Evolutionary conservation across 768 basidiomycete species (phyloP).

Genomic region (Naganishia kalamii): DNA sequence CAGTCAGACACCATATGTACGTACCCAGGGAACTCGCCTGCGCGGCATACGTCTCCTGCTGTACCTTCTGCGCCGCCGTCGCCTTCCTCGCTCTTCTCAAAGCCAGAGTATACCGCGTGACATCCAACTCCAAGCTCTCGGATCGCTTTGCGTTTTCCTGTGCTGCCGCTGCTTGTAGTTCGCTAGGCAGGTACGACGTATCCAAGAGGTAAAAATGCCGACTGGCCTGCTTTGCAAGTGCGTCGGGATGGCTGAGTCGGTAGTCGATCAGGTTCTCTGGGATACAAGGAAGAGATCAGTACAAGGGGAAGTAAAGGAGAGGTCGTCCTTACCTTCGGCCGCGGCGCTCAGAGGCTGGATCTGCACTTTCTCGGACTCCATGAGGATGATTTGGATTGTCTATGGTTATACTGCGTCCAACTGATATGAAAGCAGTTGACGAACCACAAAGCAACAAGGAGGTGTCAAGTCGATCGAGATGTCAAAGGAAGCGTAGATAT

Average conservation of each 20-base stretch:
- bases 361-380: neutral
- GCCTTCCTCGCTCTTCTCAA: conserved; percentile 5
- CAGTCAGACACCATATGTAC: neutral
- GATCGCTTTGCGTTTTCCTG: neutral
- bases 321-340: neutral
- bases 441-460: too few relatives aligned
- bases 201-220: conserved; percentile 6
- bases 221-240: neutral
- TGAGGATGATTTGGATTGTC: neutral
- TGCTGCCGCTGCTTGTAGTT: conserved; percentile 4
- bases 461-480: too few relatives aligned
- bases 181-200: neutral
- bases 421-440: too few relatives aligned
- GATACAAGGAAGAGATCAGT: neutral
- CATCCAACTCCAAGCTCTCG: conserved; percentile 5
- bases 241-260: conserved; percentile 5
- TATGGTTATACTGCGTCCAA: too few relatives aligned
- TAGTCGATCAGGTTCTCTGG: conserved; percentile 1
- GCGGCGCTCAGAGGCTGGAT: neutral
- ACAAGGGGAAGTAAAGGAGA: neutral
- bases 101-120: conserved; percentile 7
- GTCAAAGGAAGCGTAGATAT: too few relatives aligned
- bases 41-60: neutral
- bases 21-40: conserved; percentile 10
- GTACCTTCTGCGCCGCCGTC: neutral